Conservation (phyloP, 768 basidiomycete genomes). For the Candolleomyces efflorescens region DNA sequence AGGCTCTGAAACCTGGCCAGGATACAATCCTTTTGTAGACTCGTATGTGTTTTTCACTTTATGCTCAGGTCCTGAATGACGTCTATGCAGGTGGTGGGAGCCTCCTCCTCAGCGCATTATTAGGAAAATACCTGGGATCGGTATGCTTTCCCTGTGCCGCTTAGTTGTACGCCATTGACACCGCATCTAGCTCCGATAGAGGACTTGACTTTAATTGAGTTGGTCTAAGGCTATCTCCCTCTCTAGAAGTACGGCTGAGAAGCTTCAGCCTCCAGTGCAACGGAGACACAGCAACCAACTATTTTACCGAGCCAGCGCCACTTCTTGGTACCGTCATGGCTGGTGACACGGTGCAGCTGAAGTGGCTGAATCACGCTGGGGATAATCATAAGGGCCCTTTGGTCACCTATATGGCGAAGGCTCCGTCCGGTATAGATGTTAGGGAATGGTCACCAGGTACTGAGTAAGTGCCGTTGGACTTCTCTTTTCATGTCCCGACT, state of each 20-base stretch:
- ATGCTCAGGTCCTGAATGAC: background rate
- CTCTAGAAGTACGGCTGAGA: background rate
- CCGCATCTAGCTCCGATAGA: slow-evolving; percentile 23
- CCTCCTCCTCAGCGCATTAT: slow-evolving; percentile 33
- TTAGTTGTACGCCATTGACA: background rate
- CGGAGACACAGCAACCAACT: slow-evolving; percentile 17
- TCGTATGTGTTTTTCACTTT: slow-evolving; percentile 17
- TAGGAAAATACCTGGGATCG: slow-evolving; percentile 31
- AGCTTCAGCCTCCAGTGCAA: slow-evolving; percentile 24
- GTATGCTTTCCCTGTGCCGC: slow-evolving; percentile 2
- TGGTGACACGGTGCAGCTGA: slow-evolving; percentile 32
- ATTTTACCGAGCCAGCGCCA: slow-evolving; percentile 24
- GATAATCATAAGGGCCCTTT: slow-evolving; percentile 29
- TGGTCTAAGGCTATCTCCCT: background rate
- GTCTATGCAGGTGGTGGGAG: slow-evolving; percentile 16
- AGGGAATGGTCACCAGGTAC: slow-evolving; percentile 38
- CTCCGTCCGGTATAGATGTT: slow-evolving; percentile 29
- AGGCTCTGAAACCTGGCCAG: slow-evolving; percentile 27
- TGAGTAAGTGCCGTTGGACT: slow-evolving; percentile 20
- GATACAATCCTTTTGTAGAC: slow-evolving; percentile 32
- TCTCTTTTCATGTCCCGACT: background rate
- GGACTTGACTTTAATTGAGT: slow-evolving; percentile 32
- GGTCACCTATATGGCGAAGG: slow-evolving; percentile 44
- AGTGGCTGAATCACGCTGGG: slow-evolving; percentile 24
- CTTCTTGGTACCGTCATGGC: slow-evolving; percentile 30